Percentiles rank a stretch among this genome's conserved stretches.
Evolutionary conservation across 106 monocot genomes (phyloP).

Genomic region (Dioscorea dumetorum): DNA sequence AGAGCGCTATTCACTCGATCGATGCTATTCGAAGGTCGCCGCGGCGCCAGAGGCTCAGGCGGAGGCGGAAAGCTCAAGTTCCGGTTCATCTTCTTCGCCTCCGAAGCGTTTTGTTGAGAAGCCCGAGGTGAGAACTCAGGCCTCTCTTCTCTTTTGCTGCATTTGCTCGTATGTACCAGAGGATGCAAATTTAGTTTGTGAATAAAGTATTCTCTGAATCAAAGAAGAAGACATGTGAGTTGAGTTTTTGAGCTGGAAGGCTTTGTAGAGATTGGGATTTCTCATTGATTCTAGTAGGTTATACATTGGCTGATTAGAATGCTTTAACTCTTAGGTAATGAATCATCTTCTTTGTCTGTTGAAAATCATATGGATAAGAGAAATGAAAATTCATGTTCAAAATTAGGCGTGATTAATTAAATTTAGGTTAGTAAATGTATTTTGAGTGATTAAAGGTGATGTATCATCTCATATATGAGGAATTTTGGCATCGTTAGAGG

Average conservation of each 20-base stretch:
- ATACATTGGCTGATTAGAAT: too few relatives aligned
- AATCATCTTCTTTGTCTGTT: too few relatives aligned
- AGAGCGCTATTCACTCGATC: conserved; percentile 9
- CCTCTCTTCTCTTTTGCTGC: background rate
- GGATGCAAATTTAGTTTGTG: background rate
- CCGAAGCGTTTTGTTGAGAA: conserved; percentile 9
- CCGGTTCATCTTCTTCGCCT: background rate
- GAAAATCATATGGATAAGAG: too few relatives aligned
- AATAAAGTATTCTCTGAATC: background rate
- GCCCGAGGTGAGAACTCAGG: conserved; percentile 21
- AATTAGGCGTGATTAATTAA: too few relatives aligned
- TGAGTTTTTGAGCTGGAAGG: background rate
- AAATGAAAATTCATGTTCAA: too few relatives aligned
- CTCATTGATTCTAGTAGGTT: background rate
- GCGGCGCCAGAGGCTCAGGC: conserved; percentile 9
- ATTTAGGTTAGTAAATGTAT: too few relatives aligned
- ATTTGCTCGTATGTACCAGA: background rate
- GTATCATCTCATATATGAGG: too few relatives aligned
- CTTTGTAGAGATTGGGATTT: background rate
- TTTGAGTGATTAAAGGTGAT: too few relatives aligned
- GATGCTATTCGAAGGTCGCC: conserved; percentile 26
- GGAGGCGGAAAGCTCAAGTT: background rate
- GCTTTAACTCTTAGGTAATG: too few relatives aligned
- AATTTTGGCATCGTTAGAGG: too few relatives aligned
- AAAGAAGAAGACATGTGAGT: background rate